These are phyloP conservation scores for Microbotryomycetes sp. DNA, from an alignment of 1,284 basidiomycete genomes.

Conservation along the genomic window DNA sequence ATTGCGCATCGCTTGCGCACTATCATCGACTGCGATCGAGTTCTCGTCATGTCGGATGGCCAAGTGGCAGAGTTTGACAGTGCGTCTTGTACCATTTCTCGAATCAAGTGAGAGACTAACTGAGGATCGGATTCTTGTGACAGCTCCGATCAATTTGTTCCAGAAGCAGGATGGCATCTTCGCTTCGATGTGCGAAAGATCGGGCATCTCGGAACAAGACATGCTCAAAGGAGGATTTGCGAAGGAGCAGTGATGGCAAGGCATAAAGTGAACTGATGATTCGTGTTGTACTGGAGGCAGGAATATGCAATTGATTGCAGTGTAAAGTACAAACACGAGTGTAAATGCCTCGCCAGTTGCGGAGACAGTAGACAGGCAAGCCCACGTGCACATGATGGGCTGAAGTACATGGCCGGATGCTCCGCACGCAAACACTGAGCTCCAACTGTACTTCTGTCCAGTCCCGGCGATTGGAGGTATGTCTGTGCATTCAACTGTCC, in stretches of 20 bases:
- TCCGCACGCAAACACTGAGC: too few species aligned
- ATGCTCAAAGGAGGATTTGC: conserved; percentile 1
- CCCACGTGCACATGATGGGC: conserved; percentile 61
- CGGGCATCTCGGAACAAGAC: conserved; percentile 23
- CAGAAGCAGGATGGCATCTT: conserved; percentile 20
- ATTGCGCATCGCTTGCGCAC: conserved; percentile 60
- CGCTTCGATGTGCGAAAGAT: conserved; percentile 24
- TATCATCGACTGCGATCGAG: conserved; percentile 64
- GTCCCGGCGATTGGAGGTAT: too few species aligned
- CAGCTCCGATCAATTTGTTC: conserved; percentile 26
- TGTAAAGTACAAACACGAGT: background rate
- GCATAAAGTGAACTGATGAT: background rate
- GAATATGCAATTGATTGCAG: background rate
- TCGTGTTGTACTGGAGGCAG: background rate
- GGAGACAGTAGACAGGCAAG: background rate
- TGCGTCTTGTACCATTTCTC: background rate
- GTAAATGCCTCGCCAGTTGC: background rate
- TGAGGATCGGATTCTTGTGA: background rate
- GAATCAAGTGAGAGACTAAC: too few species aligned
- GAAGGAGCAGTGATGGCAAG: background rate
- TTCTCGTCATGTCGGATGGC: conserved; percentile 67
- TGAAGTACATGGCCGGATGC: conserved; percentile 80
- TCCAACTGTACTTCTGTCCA: too few species aligned
- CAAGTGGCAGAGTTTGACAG: conserved; percentile 55
- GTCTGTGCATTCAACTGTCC: too few species aligned